phyloP scores from a whole-genome alignment of 1,284 basidiomycete species.

The Tilletia walkeri region DNA sequence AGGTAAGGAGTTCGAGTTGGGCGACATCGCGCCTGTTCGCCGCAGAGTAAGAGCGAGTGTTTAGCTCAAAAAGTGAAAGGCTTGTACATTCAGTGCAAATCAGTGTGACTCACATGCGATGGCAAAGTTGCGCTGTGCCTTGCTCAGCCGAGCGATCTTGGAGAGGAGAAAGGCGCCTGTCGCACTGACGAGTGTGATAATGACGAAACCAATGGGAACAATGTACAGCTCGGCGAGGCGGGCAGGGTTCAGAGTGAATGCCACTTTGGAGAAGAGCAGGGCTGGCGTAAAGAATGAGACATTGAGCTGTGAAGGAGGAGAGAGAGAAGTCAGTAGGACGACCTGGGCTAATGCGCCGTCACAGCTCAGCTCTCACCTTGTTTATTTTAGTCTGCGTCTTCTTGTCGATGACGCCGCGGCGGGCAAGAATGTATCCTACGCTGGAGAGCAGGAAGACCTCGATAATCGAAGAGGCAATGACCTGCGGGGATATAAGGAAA shows the following conservation, averaged over 20 bases:
- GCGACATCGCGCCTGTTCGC: constrained; percentile 42
- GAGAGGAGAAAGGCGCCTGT: constrained; percentile 50
- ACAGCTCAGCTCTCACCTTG: constrained; percentile 11
- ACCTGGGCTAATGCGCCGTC: background rate
- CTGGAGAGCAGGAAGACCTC: constrained; percentile 84
- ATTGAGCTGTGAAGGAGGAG: constrained; percentile 56
- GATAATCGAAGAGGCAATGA: constrained; percentile 66
- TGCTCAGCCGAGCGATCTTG: constrained; percentile 49
- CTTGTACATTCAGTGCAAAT: background rate
- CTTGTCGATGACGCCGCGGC: constrained; percentile 78
- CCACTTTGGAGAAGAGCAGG: constrained; percentile 88
- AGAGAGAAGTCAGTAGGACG: constrained; percentile 19
- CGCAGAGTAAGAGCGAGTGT: background rate
- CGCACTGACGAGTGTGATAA: constrained; percentile 58
- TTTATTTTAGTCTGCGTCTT: constrained; percentile 72
- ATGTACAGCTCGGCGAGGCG: constrained; percentile 87
- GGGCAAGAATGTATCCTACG: constrained; percentile 79
- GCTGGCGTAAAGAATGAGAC: constrained; percentile 86
- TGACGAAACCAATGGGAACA: constrained; percentile 75
- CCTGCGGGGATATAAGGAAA: constrained; percentile 20
- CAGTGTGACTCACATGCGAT: constrained; percentile 36
- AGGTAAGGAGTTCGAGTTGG: constrained; percentile 85
- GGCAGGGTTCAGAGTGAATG: constrained; percentile 65
- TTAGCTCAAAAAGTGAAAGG: background rate
- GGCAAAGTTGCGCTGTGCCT: constrained; percentile 57